Evolutionary conservation across 2,329 filamentous ascomycete genomes (phyloP).

Genomic region (Arthrobotrys conoides): DNA sequence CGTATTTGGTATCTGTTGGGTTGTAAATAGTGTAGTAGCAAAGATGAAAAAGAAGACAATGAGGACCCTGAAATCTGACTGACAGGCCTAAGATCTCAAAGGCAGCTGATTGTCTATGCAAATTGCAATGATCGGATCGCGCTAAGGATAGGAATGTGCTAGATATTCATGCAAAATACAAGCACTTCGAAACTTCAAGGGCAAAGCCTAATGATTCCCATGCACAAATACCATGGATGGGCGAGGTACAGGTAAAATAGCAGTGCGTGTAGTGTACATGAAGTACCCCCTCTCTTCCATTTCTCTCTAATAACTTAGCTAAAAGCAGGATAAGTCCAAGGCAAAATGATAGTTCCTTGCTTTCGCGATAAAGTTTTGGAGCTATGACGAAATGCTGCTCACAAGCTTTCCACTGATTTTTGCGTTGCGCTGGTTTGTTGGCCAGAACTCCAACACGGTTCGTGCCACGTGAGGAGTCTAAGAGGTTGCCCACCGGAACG

Average conservation of each 20-base stretch:
- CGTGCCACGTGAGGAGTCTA: constrained; percentile 22
- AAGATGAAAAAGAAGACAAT: constrained; percentile 10
- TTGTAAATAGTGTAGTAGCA: constrained; percentile 4
- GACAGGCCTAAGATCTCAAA: constrained; percentile 23
- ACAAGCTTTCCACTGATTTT: constrained; percentile 34
- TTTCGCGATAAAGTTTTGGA: constrained; percentile 49
- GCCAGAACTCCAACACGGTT: constrained; percentile 40
- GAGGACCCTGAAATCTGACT: constrained; percentile 42
- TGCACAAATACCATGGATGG: background rate
- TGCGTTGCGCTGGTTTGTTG: constrained; percentile 31
- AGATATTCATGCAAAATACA: constrained; percentile 50
- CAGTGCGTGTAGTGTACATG: background rate
- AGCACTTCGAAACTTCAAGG: constrained; percentile 6
- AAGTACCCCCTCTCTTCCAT: background rate
- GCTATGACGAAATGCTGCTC: constrained; percentile 59
- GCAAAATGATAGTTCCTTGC: constrained; percentile 41
- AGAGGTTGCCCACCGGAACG: constrained; percentile 20
- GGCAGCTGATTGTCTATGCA: constrained; percentile 28
- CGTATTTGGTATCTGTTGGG: background rate
- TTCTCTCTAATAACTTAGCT: background rate
- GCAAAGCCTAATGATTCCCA: constrained; percentile 26
- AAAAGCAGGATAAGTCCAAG: constrained; percentile 26
- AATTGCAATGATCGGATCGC: constrained; percentile 36
- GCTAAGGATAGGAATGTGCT: constrained; percentile 44
- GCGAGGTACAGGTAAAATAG: constrained; percentile 5